Evolutionary conservation across 176 grass and related monocot species (phyloP), one percentile per base, ranked within the genome.

Genomic region (Alloteropsis semialata): DNA sequence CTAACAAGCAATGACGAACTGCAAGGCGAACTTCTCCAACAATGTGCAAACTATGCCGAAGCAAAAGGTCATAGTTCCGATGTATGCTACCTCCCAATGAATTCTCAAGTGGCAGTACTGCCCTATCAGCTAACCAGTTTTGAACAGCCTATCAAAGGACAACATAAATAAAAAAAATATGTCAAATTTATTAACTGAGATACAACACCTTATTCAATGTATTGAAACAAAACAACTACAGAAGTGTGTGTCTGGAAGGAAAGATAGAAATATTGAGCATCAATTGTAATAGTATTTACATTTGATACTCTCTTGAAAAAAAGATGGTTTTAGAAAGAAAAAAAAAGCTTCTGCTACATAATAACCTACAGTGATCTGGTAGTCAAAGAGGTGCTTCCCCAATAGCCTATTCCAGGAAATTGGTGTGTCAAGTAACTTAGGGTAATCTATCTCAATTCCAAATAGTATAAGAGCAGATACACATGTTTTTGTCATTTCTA

Each of bases 41-140:
- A 88, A 98, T 93, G 55, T 95, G 86, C 58, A 98, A 83, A n/a
- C 77, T 84, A 95, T 95, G 92, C 12, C 60, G 84, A 69, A 98
- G 87, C 87, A 98, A 89, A 76, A 94, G 93, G 85, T 98, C 92
- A 92, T 91, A 97, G 39, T 97, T 97, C 61, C 90, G 77, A 82
- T 94, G 92, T 79, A 98, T 94, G 72, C 88, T 98, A 50, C 92
- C 95, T 33, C 88, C 95, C 69, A 98, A 51, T 41, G 95, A 84
- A 89, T 98, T 95, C 79, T 95, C 92, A 57, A 95, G 88, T 45
- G 95, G 90, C 67, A 95, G 50, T 67, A 98, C 95, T 72, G 95
- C 92, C 82, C 90, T 82, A 80, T 98, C 88, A 85, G 77, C 90
- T 77, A 88, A n/a, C 77, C 88, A 77, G 12, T 81, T 65, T 83